These are phyloP conservation scores for Diaporthe sp. DNA, from an alignment of 2,329 filamentous ascomycete genomes.

Conservation along the genomic window DNA sequence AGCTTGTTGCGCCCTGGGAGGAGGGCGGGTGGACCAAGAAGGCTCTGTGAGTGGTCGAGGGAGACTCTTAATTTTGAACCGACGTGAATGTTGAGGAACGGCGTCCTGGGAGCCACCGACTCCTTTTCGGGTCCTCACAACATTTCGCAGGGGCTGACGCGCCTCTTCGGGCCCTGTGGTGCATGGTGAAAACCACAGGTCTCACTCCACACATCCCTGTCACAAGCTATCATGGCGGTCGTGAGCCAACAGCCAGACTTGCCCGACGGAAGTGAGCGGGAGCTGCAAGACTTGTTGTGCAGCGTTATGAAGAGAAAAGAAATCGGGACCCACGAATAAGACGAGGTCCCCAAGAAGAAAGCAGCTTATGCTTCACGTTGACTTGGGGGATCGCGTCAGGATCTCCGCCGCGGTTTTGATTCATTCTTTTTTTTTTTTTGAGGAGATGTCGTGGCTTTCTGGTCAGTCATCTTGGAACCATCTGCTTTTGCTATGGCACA, in stretches of 20 bases:
- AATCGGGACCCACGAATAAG: not conserved
- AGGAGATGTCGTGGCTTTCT: not conserved
- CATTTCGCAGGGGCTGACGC: no score
- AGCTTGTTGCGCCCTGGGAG: conserved; percentile 33
- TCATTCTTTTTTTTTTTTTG: not conserved
- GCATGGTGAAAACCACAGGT: not conserved
- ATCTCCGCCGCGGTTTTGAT: no score
- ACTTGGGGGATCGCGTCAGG: not conserved
- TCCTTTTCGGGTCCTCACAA: not conserved
- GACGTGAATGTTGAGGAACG: rapidly evolving
- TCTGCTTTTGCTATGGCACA: not conserved
- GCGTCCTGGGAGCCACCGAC: not conserved
- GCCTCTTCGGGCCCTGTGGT: not conserved
- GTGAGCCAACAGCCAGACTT: not conserved
- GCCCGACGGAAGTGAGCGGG: not conserved
- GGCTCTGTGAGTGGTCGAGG: not conserved
- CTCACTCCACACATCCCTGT: no score
- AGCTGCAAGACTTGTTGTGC: not conserved
- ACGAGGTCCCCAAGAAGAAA: no score
- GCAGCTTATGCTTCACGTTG: not conserved
- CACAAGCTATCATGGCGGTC: not conserved
- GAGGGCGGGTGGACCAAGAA: conserved; percentile 25
- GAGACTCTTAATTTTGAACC: not conserved
- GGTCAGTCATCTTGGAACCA: not conserved
- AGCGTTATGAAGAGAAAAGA: not conserved